A percentile compares a stretch with the other conserved stretches of the same genome.
Conservation (phyloP, 2,329 filamentous ascomycete genomes). For the Colletotrichum sojae region DNA sequence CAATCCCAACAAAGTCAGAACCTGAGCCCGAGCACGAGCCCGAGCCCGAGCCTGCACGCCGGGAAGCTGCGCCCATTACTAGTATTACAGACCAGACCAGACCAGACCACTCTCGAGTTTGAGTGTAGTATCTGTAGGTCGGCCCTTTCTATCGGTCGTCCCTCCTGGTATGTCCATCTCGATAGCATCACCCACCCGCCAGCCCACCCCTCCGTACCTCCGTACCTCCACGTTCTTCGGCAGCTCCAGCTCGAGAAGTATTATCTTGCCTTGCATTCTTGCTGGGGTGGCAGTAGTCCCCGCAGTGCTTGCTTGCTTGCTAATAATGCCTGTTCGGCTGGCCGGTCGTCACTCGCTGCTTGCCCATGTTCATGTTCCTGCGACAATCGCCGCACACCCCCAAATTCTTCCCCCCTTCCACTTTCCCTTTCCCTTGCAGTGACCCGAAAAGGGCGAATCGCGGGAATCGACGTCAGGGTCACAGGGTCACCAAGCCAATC, state of each 20-base stretch:
- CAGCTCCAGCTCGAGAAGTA: too few species aligned
- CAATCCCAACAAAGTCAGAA: too few species aligned
- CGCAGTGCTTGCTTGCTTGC: neutral
- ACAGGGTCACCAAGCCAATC: conserved; percentile 39
- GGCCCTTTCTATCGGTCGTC: conserved; percentile 12
- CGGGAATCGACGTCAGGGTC: conserved; percentile 40
- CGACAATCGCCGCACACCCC: conserved; percentile 31
- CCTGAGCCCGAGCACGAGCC: too few species aligned
- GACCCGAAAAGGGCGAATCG: conserved; percentile 41
- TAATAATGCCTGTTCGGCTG: neutral
- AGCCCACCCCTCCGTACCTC: conserved; percentile 2
- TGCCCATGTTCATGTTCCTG: conserved; percentile 18
- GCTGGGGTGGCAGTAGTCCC: conserved; percentile 11
- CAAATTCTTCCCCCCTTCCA: conserved; percentile 22
- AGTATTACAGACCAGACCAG: conserved; percentile 5
- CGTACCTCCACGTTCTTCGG: neutral
- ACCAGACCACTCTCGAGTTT: neutral
- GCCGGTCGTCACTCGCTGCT: neutral
- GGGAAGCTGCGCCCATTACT: conserved; percentile 22
- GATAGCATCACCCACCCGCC: conserved; percentile 28
- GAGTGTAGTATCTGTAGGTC: neutral
- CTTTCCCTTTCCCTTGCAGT: conserved; percentile 38
- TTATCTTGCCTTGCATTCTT: neutral
- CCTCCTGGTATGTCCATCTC: conserved; percentile 37
- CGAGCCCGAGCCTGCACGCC: conserved; percentile 19